These are phyloP conservation scores for Syzygium jambos DNA, from an alignment of 345 rosid species.

Conservation along the genomic window DNA sequence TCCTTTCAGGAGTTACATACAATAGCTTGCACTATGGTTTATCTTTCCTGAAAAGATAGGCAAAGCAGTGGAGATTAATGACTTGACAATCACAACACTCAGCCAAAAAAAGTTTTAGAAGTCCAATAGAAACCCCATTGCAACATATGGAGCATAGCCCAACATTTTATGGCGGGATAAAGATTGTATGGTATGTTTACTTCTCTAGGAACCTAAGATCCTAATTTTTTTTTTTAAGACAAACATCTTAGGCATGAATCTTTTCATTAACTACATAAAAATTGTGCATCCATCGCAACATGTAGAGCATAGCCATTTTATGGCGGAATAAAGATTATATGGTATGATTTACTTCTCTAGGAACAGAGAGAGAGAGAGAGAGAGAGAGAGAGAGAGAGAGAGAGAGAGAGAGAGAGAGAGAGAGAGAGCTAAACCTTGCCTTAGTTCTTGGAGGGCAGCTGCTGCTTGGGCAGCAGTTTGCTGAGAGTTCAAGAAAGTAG, in stretches of 20 bases:
- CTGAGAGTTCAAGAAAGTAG: conserved; percentile 66
- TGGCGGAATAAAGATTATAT: background rate
- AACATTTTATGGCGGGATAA: background rate
- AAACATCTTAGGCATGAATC: background rate
- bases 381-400: background rate
- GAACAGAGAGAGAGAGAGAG: background rate
- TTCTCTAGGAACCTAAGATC: background rate
- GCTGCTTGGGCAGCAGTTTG: conserved; percentile 77
- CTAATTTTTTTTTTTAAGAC: background rate
- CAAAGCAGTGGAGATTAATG: background rate
- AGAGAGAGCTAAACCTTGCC: conserved; percentile 36
- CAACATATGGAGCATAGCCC: background rate
- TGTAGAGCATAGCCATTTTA: rapidly evolving
- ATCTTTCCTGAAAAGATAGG: conserved; percentile 30
- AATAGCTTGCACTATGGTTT: background rate
- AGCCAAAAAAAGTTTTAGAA: background rate
- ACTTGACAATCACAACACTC: background rate
- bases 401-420: background rate
- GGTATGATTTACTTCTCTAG: background rate
- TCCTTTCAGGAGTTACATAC: no score
- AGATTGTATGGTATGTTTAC: background rate
- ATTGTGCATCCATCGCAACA: background rate
- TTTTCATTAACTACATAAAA: background rate
- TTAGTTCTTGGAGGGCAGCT: conserved; percentile 69
- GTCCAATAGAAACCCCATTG: rapidly evolving